Evolutionary conservation across 768 basidiomycete species (phyloP).

Genomic region (Pleurotus salmoneostramineus): DNA sequence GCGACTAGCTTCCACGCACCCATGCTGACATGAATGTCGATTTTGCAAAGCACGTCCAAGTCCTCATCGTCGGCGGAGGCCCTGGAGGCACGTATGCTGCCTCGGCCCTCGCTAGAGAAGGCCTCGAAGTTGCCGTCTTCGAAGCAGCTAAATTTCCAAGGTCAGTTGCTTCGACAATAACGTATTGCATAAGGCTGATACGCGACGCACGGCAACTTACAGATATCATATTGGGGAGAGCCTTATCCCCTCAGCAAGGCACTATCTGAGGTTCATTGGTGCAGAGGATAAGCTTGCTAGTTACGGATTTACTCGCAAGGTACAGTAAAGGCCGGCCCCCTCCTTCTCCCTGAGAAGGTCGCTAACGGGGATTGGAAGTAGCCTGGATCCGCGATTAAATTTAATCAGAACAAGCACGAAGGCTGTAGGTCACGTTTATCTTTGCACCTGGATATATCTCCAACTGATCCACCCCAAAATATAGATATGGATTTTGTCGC

Average conservation of each 20-base stretch:
- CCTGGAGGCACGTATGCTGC: conserved; percentile 58
- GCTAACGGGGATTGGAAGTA: conserved; percentile 16
- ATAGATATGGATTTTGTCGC: conserved; percentile 60
- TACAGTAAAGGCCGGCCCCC: conserved; percentile 16
- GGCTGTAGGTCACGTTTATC: conserved; percentile 42
- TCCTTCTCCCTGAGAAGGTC: conserved; percentile 7
- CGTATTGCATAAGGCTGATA: background rate
- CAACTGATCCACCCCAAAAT: conserved; percentile 3
- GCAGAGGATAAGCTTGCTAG: conserved; percentile 47
- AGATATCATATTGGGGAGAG: conserved; percentile 61
- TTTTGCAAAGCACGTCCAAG: conserved; percentile 30
- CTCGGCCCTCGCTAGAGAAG: conserved; percentile 51
- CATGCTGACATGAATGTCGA: background rate
- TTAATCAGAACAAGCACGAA: conserved; percentile 62
- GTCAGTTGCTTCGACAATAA: conserved; percentile 15
- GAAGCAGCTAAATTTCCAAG: conserved; percentile 55
- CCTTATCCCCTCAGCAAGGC: conserved; percentile 57
- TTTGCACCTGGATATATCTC: background rate
- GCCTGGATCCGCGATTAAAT: conserved; percentile 63
- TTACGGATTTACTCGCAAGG: conserved; percentile 52
- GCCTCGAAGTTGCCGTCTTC: conserved; percentile 47
- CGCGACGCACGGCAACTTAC: background rate
- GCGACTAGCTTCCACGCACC: background rate
- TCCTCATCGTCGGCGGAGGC: conserved; percentile 49
- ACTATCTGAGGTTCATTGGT: conserved; percentile 54